These are phyloP conservation scores for Polyrhizophydium stewartii DNA, from an alignment of 371 early-diverging fungal genomes.

Conservation along the genomic window DNA sequence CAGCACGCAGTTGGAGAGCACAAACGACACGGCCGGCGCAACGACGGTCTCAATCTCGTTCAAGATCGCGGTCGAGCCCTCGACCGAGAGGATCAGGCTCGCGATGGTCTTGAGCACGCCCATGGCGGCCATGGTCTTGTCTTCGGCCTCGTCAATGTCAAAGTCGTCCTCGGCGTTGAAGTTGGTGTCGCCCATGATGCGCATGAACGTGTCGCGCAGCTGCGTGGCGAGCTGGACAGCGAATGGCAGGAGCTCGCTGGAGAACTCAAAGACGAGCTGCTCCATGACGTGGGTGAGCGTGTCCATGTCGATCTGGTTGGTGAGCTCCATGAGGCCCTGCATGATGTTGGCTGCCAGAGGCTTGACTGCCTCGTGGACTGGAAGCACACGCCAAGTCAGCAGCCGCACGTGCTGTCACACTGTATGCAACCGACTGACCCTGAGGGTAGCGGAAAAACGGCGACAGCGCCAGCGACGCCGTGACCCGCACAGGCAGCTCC, in stretches of 20 bases:
- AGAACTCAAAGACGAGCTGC: conserved; percentile 81
- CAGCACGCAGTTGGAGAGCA: conserved; percentile 65
- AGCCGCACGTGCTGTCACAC: background rate
- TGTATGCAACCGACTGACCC: conserved; percentile 35
- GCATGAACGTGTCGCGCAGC: conserved; percentile 75
- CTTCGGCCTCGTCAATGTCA: conserved; percentile 40
- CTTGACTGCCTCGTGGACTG: conserved; percentile 65
- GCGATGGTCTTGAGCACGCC: conserved; percentile 88
- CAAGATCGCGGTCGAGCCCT: conserved; percentile 57
- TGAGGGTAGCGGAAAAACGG: conserved; percentile 69
- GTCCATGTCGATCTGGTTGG: conserved; percentile 88
- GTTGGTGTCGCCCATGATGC: conserved; percentile 65
- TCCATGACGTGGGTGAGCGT: conserved; percentile 82
- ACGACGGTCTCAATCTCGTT: conserved; percentile 56
- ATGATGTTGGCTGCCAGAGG: conserved; percentile 78
- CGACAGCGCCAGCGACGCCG: conserved; percentile 68
- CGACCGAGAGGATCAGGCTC: conserved; percentile 60
- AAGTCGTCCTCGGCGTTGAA: conserved; percentile 51
- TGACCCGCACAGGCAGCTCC: conserved; percentile 81
- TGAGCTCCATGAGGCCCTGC: conserved; percentile 74
- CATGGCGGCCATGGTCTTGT: conserved; percentile 86
- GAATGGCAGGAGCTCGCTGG: conserved; percentile 83
- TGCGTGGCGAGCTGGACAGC: conserved; percentile 79
- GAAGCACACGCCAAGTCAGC: background rate
- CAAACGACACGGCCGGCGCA: conserved; percentile 65